Conservation (phyloP, 1,284 basidiomycete species). For the Athelia sp. region DNA sequence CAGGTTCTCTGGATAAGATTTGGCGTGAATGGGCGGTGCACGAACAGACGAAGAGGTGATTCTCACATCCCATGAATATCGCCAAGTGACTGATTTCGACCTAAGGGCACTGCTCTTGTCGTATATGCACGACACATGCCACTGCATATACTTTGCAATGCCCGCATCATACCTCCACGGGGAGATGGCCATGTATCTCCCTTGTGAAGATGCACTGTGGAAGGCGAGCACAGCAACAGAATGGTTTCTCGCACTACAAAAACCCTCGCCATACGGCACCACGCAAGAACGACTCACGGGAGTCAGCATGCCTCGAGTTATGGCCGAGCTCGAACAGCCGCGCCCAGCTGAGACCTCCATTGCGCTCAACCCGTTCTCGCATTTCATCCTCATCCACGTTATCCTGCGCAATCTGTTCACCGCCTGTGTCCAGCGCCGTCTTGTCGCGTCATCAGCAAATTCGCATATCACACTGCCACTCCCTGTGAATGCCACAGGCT, state of each 20-base stretch:
- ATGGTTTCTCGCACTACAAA: constrained; percentile 40
- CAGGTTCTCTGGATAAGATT: constrained; percentile 30
- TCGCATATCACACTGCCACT: not conserved
- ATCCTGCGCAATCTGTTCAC: constrained; percentile 42
- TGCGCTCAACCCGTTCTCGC: constrained; percentile 45
- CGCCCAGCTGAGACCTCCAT: constrained; percentile 19
- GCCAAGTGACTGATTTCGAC: no score
- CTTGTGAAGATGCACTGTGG: constrained; percentile 54
- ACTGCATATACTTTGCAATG: constrained; percentile 50
- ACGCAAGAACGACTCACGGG: constrained; percentile 36
- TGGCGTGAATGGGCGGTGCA: constrained; percentile 54
- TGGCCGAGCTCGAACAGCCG: constrained; percentile 16
- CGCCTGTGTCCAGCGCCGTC: constrained; percentile 14
- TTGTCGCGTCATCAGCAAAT: not conserved
- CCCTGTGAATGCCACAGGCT: not conserved
- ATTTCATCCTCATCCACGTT: constrained; percentile 59
- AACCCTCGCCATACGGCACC: constrained; percentile 40
- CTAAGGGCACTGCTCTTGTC: constrained; percentile 46
- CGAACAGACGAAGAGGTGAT: constrained; percentile 54
- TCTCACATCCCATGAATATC: no score
- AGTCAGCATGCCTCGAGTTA: constrained; percentile 34
- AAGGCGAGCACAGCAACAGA: constrained; percentile 39
- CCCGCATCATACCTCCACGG: constrained; percentile 39
- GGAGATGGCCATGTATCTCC: constrained; percentile 47
- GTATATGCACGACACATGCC: constrained; percentile 54